Base-by-base conservation (phyloP, 495 filamentous ascomycete species). In the Hypoxylon crocopeplum region DNA sequence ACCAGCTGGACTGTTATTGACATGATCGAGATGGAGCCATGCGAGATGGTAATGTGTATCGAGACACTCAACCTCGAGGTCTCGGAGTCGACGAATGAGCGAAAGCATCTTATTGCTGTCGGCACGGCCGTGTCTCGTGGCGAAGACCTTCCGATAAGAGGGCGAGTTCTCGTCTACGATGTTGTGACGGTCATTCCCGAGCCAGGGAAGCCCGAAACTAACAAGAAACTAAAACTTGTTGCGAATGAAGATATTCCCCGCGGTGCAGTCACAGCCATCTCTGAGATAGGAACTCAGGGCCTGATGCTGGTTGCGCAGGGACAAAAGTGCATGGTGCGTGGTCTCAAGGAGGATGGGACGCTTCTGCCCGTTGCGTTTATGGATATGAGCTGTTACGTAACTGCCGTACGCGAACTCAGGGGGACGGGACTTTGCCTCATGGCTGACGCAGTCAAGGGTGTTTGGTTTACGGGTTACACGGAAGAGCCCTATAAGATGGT, bases 401-500 rank as follows among this genome's bases (percentile, higher is more conserved):
- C 84, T 1, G 82, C 87, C 3, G 85, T 88, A 39, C 95, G 92
- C 68, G 89, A 90, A 59, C 79, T 98, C 30, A 82, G 82, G 19
- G 86, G 88, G 1, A 95, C 92, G 0, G 93, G 93, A 3, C 79
- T 98, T 68, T 90, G 86, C 61, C 73, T 96, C 3, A 80, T 97
- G 69, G 89, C 88, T 0, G 94, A 99, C 75, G 93, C 89, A 4
- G 81, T 93, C 62, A 97, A 96, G 72, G 93, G 93, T 0, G 77
- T 97, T 8, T 97, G 93, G 92, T 95, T 99, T 55, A 88, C 87
- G 12, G 94, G 94, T 0, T 98, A 95, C 68, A 91, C 88, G 39
- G 91, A 96, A 72, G 93, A 97, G 61, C 94, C 94, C 0, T 98
- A 98, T 68, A 91, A 88, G 68, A 92, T 98, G 86, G 87, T 87